Conservation (phyloP, 2,329 filamentous ascomycete species). For the Fusarium sp. region DNA sequence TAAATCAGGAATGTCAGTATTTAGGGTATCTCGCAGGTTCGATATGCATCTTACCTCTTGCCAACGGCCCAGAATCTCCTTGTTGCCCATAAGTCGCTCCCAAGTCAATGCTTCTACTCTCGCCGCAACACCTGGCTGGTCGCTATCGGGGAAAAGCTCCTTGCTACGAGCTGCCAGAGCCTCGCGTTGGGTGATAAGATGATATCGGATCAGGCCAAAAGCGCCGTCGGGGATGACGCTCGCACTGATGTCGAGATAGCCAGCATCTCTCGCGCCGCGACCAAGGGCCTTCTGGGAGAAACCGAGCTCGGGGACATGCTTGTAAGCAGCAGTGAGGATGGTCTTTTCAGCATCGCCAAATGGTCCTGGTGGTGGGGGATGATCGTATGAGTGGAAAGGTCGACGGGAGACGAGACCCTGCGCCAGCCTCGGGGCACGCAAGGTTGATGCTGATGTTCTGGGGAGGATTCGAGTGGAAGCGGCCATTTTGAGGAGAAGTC, state of each 20-base stretch:
- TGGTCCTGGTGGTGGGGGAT: constrained; percentile 65
- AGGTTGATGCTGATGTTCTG: constrained; percentile 26
- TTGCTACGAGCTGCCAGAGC: constrained; percentile 61
- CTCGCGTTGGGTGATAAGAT: constrained; percentile 75
- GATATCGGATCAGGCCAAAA: constrained; percentile 84
- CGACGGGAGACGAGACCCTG: constrained; percentile 25
- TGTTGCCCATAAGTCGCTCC: constrained; percentile 81
- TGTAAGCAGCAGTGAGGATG: constrained; percentile 85
- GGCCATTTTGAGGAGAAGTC: constrained; percentile 26
- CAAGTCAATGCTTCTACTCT: constrained; percentile 80
- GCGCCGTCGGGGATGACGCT: constrained; percentile 83
- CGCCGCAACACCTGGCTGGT: constrained; percentile 62
- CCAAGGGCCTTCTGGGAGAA: constrained; percentile 81
- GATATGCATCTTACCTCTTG: constrained; percentile 74
- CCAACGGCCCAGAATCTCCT: constrained; percentile 79
- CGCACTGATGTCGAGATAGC: constrained; percentile 87
- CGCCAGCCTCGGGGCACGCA: constrained; percentile 29
- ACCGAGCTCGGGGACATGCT: constrained; percentile 82
- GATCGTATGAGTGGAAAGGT: constrained; percentile 79
- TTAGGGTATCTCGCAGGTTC: neutral
- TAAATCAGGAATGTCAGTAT: constrained; percentile 22
- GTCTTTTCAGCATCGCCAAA: constrained; percentile 77
- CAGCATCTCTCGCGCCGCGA: constrained; percentile 83
- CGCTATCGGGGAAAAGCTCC: constrained; percentile 54
- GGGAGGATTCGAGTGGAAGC: constrained; percentile 28